Evolutionary conservation across 306 rosid genomes (phyloP), one percentile per base, ranked within the genome.

Genomic region (Comarum palustre): DNA sequence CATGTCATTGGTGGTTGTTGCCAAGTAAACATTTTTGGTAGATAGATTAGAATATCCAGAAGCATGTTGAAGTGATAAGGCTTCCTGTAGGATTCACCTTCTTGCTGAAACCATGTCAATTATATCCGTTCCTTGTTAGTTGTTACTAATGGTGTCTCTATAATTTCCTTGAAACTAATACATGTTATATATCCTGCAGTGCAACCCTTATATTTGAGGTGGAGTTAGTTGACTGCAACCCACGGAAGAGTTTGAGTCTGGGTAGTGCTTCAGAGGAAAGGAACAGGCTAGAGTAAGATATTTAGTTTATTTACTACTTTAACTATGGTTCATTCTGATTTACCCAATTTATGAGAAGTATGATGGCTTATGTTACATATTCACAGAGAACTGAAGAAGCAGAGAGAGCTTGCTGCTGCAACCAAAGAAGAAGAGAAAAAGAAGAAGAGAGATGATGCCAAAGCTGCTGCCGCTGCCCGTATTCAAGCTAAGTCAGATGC

Each of bases 191-290:
- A 9, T 63, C 39, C 54, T 78, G 88, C 89, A 94, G 99, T 25
- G 96, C 98, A 31, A 91, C 96, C 7, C 99, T 91, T 68, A 73
- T 89, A 64, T 94, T 94, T 57, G 97, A 91, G 79, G 96, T 94
- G 81, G 97, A 94, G 87, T 79, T 94, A 77, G 86, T 91, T 72
- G 92, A 96, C 4, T 91, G 99, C 86, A 81, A 81, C 78, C 99
- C 96, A 1, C 84, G 99, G 67, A 94, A 91, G 87, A 97, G 97
- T 8, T 87, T 93, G 57, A 91, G 95, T 67, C 51, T 88, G 59
- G 96, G 83, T 46, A 88, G 96, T 73, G 99, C 89, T 79, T 88
- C 97, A 8, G 99, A 94, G 77, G 99, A 94, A 83, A 86, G 99
- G 79, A 92, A 92, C 36, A 88, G 99, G 83, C 96, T 94, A 20